Conservation (phyloP, 2,329 filamentous ascomycete genomes). For the Aspergillus tamarii region DNA sequence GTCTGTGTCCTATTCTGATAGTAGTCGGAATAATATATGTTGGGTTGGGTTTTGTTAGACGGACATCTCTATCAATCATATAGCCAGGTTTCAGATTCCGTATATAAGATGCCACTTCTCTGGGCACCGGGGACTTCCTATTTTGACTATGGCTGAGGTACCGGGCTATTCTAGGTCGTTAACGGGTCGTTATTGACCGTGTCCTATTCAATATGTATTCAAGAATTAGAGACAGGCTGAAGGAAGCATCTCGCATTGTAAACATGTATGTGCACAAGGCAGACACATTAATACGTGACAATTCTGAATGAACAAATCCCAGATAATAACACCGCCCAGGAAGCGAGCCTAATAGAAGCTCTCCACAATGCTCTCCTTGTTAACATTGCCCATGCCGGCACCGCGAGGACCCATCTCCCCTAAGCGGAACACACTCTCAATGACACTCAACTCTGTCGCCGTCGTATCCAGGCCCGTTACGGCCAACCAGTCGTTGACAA, state of each 20-base stretch:
- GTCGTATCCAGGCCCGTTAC: conserved; percentile 93
- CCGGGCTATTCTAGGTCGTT: neutral
- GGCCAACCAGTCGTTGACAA: conserved; percentile 96
- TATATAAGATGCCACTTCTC: neutral
- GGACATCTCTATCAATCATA: neutral
- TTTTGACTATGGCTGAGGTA: neutral
- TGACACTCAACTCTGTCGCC: conserved; percentile 93
- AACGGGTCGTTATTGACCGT: neutral
- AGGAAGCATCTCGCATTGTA: neutral
- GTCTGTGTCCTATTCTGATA: neutral
- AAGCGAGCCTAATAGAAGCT: conserved; percentile 77
- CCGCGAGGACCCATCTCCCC: conserved; percentile 75
- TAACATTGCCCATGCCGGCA: conserved; percentile 56
- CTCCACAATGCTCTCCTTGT: conserved; percentile 99
- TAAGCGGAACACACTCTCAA: conserved; percentile 93
- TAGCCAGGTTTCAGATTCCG: neutral
- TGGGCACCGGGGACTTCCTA: neutral
- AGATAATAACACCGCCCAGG: neutral
- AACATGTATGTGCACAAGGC: neutral
- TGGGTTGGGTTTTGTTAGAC: neutral
- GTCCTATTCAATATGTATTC: neutral
- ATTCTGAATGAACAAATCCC: neutral
- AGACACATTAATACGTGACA: neutral
- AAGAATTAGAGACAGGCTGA: neutral
- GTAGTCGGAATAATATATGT: neutral